phyloP scores from a whole-genome alignment of 768 basidiomycete genomes.

The Rhodotorula graminis region DNA sequence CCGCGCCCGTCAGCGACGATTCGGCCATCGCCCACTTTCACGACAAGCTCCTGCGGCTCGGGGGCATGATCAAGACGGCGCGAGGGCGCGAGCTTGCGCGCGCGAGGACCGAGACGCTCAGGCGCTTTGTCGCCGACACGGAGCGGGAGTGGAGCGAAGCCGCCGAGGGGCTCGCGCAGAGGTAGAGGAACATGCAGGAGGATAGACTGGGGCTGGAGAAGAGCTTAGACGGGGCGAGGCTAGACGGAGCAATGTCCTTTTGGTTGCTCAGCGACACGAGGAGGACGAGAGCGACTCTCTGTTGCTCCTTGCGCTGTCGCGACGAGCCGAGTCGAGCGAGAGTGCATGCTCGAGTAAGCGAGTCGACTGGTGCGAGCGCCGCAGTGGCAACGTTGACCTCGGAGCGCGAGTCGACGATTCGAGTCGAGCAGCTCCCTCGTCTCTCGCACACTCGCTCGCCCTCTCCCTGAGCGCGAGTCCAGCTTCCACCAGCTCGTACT shows the following conservation, averaged over 20 bases:
- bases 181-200: background rate
- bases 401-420: too few relatives aligned
- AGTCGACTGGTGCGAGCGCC: too few relatives aligned
- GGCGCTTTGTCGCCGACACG: conserved; percentile 10
- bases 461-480: background rate
- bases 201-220: too few relatives aligned
- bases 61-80: conserved; percentile 36
- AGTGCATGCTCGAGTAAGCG: too few relatives aligned
- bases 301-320: too few relatives aligned
- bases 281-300: too few relatives aligned
- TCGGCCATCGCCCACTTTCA: conserved; percentile 39
- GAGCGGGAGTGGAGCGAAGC: conserved; percentile 29
- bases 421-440: too few relatives aligned
- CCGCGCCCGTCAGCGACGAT: background rate
- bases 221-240: background rate
- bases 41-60: conserved; percentile 40
- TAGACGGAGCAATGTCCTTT: too few relatives aligned
- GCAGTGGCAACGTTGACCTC: too few relatives aligned
- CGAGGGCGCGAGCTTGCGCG: conserved; percentile 21
- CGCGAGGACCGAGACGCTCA: conserved; percentile 17
- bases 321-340: too few relatives aligned
- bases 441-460: background rate
- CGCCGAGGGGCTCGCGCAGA: background rate
- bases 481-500: background rate
- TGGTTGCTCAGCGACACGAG: too few relatives aligned